Percentiles rank a stretch among this genome's conserved stretches.
These are phyloP conservation scores for Fabrea salina DNA, from an alignment of 169 alveolate species.

Conservation along the genomic window DNA sequence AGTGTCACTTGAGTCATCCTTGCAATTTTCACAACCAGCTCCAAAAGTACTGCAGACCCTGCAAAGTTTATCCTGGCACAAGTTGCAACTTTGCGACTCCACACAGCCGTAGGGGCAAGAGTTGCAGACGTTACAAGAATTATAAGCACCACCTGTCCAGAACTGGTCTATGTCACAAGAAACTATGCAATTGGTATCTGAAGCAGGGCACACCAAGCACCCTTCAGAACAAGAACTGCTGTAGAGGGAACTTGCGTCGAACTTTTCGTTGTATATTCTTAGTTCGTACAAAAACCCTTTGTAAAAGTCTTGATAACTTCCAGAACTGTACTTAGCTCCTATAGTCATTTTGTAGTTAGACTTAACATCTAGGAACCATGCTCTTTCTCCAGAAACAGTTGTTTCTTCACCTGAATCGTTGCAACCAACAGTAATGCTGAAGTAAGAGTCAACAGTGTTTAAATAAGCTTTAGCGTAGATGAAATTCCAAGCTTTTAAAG, in stretches of 20 bases:
- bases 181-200: not conserved
- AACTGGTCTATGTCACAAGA: not conserved
- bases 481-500: too few species aligned
- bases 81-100: not conserved
- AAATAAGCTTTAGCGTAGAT: too few species aligned
- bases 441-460: too few species aligned
- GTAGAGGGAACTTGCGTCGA: not conserved
- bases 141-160: not conserved
- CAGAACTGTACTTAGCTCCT: not conserved
- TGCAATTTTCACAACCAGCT: not conserved
- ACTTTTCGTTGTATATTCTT: not conserved
- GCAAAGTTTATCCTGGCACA: slow-evolving; percentile 1
- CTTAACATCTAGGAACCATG: not conserved
- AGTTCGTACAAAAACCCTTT: not conserved
- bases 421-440: too few species aligned
- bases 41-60: not conserved
- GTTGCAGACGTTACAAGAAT: not conserved
- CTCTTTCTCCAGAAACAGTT: too few species aligned
- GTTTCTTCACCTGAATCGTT: too few species aligned
- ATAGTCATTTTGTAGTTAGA: not conserved
- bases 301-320: not conserved
- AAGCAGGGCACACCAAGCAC: not conserved
- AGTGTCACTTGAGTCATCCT: not conserved
- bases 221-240: not conserved
- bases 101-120: not conserved